Evolutionary conservation across 2,329 filamentous ascomycete genomes (phyloP).

Genomic region (Coniella vitis): DNA sequence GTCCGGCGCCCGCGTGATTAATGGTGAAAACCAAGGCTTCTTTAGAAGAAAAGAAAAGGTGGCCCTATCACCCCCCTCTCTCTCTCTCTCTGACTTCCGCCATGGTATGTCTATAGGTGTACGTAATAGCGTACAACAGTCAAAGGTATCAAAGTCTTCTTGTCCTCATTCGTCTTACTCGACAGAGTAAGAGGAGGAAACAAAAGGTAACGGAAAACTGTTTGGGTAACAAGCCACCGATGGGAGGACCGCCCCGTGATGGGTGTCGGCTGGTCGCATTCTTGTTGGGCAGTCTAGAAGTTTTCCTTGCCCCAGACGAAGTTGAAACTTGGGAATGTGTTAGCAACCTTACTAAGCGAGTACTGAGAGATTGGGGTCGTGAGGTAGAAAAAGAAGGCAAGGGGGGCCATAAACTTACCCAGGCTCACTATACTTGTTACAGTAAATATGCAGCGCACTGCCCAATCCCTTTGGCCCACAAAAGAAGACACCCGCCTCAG

Average conservation of each 20-base stretch:
- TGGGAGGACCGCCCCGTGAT: background rate
- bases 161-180: no score
- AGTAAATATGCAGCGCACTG: constrained; percentile 71
- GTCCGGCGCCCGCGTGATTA: no score
- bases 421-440: constrained; percentile 81
- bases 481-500: constrained; percentile 75
- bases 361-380: constrained; percentile 4
- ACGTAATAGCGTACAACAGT: no score
- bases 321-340: constrained; percentile 40
- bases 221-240: background rate
- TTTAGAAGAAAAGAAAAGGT: no score
- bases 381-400: background rate
- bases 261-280: no score
- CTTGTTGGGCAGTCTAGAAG: constrained; percentile 38
- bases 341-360: constrained; percentile 19
- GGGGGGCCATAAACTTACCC: constrained; percentile 55
- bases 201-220: background rate
- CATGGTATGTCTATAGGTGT: no score
- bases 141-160: no score
- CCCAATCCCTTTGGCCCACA: constrained; percentile 77
- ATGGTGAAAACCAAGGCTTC: no score
- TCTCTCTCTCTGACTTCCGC: no score
- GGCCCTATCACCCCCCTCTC: no score
- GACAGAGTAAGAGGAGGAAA: background rate
- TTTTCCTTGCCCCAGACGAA: constrained; percentile 67